Base-by-base conservation (phyloP, 768 basidiomycete genomes). In the Suillus hirtellus region DNA sequence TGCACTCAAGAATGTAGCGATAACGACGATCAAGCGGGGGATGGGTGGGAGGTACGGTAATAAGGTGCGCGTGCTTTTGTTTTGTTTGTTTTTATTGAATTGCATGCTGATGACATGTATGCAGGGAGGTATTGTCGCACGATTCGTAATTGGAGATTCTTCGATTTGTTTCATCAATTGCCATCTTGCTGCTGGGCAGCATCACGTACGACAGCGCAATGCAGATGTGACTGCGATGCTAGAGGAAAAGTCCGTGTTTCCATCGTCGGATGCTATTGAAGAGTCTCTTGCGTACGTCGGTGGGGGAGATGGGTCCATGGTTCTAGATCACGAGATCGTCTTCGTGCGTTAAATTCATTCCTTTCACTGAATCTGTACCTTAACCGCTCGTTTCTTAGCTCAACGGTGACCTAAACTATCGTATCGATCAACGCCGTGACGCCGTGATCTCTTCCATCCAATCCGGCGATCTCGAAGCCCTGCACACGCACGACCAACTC, bases 381-480 rank as follows among this genome's bases (percentile, higher is more conserved):
- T 66, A 5, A 60, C 2, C 15, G 34, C 9, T 35, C 21, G 1
- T n/a, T 12, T 27, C 50, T 10, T 63, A 94, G 92, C 75, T 96
- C 55, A 93, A 89, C 64, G 96, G 96, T 0, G 96, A 99, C 75
- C 83, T 99, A 78, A 99, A 99, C 77, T 99, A 98, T 72, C 94
- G 96, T 50, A 96, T 99, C 67, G 96, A 99, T 75, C 89, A 92
- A 69, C 87, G 95, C 1, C 84, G 96, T 31, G 96, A 98, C 27
- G 81, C 85, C 40, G 92, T 96, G 67, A 77, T 94, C 54, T 77
- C 88, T 0, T 84, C 88, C 37, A 81, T 96, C 59, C 80, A 86
- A n/a, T 78, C 86, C 0, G 84, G 85, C 40, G 90, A 96, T 55
- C 76, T 87, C 21, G 76, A 82, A 2, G 78, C 77, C 40, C 84